Percentiles rank a stretch among this genome's conserved stretches.
Evolutionary conservation across 1,284 basidiomycete species (phyloP).

Genomic region (Boletellus dicymbophilus): DNA sequence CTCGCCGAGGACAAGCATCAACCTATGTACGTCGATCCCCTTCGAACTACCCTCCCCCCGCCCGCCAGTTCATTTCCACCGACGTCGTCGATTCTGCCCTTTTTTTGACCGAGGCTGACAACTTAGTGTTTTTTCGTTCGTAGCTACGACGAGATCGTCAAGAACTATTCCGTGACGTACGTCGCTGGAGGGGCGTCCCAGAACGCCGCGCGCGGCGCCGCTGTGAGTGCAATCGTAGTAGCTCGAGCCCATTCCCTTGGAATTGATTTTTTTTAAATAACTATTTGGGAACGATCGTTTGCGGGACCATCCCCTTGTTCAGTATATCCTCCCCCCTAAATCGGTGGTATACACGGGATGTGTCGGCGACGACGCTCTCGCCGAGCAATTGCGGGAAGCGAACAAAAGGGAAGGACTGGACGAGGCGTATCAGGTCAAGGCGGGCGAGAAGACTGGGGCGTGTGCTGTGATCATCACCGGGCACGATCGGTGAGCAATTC

Average conservation of each 20-base stretch:
- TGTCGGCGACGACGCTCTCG: slow-evolving; percentile 92
- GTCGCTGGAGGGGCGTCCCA: slow-evolving; percentile 98
- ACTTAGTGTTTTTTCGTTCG: neutral
- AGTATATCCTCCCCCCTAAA: slow-evolving; percentile 89
- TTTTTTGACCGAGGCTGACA: neutral
- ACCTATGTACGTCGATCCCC: slow-evolving; percentile 59
- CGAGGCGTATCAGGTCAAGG: slow-evolving; percentile 88
- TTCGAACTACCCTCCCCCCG: neutral
- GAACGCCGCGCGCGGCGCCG: slow-evolving; percentile 94
- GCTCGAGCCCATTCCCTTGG: too few relatives aligned
- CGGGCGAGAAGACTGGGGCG: slow-evolving; percentile 91
- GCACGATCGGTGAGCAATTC: slow-evolving; percentile 78
- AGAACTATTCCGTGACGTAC: slow-evolving; percentile 81
- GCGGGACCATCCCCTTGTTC: neutral
- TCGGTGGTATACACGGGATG: slow-evolving; percentile 96
- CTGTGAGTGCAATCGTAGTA: slow-evolving; percentile 84
- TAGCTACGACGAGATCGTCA: slow-evolving; percentile 89
- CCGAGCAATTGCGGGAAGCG: slow-evolving; percentile 87
- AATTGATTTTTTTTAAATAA: too few relatives aligned
- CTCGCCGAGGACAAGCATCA: slow-evolving; percentile 90
- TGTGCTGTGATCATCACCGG: slow-evolving; percentile 97
- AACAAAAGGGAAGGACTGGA: slow-evolving; percentile 93
- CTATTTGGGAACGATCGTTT: too few relatives aligned
- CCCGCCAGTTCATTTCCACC: neutral
- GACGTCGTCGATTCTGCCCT: neutral